Conservation (phyloP, 139 green algal species). For the Microglena sp. region DNA sequence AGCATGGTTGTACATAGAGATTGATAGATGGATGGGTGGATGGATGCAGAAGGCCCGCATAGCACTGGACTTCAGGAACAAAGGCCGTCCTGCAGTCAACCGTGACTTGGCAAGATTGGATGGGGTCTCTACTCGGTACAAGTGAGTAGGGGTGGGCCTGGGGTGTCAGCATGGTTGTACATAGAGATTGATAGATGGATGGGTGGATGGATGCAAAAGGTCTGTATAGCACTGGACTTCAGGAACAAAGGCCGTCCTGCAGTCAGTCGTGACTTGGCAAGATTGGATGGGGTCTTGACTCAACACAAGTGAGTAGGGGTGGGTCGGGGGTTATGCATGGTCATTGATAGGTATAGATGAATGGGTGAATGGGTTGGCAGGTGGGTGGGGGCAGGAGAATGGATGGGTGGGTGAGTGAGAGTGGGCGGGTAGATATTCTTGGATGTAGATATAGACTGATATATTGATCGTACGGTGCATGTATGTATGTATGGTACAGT, state of each 20-base stretch:
- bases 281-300: constrained; percentile 37
- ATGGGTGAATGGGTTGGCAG: too few relatives aligned
- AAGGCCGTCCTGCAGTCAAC: constrained; percentile 27
- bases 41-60: constrained; percentile 26
- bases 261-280: constrained; percentile 30
- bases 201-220: too few relatives aligned
- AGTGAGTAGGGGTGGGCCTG: constrained; percentile 10
- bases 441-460: too few relatives aligned
- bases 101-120: constrained; percentile 37
- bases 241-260: constrained; percentile 21
- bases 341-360: too few relatives aligned
- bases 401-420: too few relatives aligned
- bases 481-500: too few relatives aligned
- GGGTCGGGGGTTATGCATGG: background rate
- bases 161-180: background rate
- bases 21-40: too few relatives aligned
- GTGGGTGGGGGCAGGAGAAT: too few relatives aligned
- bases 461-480: too few relatives aligned
- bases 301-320: constrained; percentile 31
- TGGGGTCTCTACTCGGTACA: constrained; percentile 40
- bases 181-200: too few relatives aligned
- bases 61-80: constrained; percentile 9
- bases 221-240: constrained; percentile 15
- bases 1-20: too few relatives aligned
- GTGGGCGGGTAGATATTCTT: too few relatives aligned